phyloP scores from a whole-genome alignment of 2,329 filamentous ascomycete genomes.

The Clarireedia hainanense region DNA sequence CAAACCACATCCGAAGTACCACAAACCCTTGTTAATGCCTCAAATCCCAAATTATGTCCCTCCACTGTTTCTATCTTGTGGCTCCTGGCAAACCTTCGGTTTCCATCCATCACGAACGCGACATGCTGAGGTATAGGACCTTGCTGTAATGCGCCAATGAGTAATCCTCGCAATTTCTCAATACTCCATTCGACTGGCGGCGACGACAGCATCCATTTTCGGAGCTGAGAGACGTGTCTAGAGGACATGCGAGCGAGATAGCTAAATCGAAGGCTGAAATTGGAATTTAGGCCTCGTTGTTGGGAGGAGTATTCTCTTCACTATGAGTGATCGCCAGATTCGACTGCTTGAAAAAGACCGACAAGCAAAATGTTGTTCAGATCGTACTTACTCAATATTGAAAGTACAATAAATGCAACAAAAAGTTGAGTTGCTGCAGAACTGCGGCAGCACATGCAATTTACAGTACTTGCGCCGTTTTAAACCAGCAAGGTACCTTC shows the following conservation, averaged over 20 bases:
- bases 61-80: constrained; percentile 95
- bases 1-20: background rate
- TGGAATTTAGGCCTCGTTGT: too few relatives aligned
- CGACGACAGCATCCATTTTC: constrained; percentile 75
- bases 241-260: constrained; percentile 32
- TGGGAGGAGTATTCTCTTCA: too few relatives aligned
- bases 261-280: too few relatives aligned
- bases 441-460: too few relatives aligned
- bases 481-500: too few relatives aligned
- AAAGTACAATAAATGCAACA: too few relatives aligned
- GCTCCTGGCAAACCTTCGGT: constrained; percentile 80
- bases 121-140: constrained; percentile 91
- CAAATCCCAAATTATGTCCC: constrained; percentile 91
- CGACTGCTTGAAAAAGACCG: too few relatives aligned
- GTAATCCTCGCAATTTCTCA: constrained; percentile 67
- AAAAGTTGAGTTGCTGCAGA: too few relatives aligned
- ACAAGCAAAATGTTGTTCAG: too few relatives aligned
- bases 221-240: constrained; percentile 51
- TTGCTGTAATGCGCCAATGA: constrained; percentile 83
- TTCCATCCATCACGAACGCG: constrained; percentile 99
- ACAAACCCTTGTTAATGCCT: constrained; percentile 77
- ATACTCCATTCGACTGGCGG: constrained; percentile 90
- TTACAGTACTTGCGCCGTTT: too few relatives aligned
- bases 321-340: too few relatives aligned
- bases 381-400: too few relatives aligned